Evolutionary conservation across 2,329 filamentous ascomycete genomes (phyloP).

Genomic region (Ophiostoma piceae): DNA sequence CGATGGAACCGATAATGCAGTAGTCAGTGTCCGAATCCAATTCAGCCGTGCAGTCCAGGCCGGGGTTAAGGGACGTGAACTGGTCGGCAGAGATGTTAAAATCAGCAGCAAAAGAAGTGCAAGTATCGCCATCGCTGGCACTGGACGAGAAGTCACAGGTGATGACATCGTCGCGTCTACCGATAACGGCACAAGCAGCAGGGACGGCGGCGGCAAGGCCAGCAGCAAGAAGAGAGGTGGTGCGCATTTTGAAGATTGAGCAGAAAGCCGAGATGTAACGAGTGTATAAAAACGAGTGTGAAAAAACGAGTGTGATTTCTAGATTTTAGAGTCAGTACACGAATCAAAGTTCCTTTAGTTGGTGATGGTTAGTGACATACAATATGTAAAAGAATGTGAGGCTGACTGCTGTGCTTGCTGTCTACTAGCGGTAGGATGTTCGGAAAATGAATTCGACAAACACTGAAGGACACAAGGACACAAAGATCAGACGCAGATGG

Average conservation of each 20-base stretch:
- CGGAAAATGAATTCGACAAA: background rate
- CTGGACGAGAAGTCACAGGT: background rate
- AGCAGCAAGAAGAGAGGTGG: background rate
- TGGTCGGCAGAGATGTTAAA: background rate
- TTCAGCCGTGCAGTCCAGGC: background rate
- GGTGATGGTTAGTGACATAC: background rate
- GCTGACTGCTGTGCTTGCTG: background rate
- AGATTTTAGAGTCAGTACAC: too few species aligned
- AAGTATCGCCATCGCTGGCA: background rate
- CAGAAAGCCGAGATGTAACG: background rate
- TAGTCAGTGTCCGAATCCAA: background rate
- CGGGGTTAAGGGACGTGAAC: background rate
- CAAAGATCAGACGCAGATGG: background rate
- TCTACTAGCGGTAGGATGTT: background rate
- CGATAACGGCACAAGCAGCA: background rate
- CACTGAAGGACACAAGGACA: background rate
- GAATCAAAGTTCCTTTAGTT: too few species aligned
- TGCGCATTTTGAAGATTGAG: background rate
- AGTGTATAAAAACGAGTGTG: background rate
- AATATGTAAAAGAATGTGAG: background rate
- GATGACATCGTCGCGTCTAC: background rate
- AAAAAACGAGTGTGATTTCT: too few species aligned
- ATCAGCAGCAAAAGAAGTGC: background rate
- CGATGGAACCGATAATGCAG: background rate
- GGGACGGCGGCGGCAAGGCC: background rate